These are phyloP conservation scores for Eucalyptus regnans DNA, from an alignment of 345 rosid species.

Conservation along the genomic window DNA sequence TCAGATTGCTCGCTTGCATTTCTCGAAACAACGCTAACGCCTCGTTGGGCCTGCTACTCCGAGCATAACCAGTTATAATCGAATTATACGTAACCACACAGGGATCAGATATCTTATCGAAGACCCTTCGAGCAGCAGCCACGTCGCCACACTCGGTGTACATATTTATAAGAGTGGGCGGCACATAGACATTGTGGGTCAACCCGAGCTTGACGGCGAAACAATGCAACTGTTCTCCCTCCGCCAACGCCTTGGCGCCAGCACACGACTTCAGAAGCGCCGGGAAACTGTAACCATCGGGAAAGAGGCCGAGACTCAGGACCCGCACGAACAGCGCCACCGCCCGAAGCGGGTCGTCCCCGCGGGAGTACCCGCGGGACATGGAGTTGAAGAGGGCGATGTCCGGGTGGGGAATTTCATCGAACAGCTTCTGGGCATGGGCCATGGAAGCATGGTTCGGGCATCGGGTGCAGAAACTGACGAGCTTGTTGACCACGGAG, in stretches of 20 bases:
- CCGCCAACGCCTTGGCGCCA: conserved; percentile 29
- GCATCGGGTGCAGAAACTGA: conserved; percentile 39
- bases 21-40: conserved; percentile 64
- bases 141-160: conserved; percentile 59
- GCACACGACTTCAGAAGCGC: conserved; percentile 53
- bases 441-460: conserved; percentile 27
- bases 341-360: conserved; percentile 18
- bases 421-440: conserved; percentile 54
- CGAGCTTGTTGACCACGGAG: conserved; percentile 38
- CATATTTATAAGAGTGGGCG: conserved; percentile 63
- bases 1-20: conserved; percentile 43
- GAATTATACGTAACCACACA: conserved; percentile 72
- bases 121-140: conserved; percentile 45
- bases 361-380: conserved; percentile 60
- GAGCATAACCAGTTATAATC: conserved; percentile 57
- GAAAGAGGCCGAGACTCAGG: conserved; percentile 27
- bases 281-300: conserved; percentile 64
- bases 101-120: conserved; percentile 41
- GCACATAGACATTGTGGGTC: conserved; percentile 28
- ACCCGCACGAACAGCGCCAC: conserved; percentile 29
- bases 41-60: conserved; percentile 57
- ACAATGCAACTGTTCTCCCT: conserved; percentile 55
- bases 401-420: conserved; percentile 38
- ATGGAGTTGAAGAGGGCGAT: conserved; percentile 48
- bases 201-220: conserved; percentile 43